phyloP scores from a whole-genome alignment of 192 early-diverging fungal genomes.

The Rhizophagus clarus region DNA sequence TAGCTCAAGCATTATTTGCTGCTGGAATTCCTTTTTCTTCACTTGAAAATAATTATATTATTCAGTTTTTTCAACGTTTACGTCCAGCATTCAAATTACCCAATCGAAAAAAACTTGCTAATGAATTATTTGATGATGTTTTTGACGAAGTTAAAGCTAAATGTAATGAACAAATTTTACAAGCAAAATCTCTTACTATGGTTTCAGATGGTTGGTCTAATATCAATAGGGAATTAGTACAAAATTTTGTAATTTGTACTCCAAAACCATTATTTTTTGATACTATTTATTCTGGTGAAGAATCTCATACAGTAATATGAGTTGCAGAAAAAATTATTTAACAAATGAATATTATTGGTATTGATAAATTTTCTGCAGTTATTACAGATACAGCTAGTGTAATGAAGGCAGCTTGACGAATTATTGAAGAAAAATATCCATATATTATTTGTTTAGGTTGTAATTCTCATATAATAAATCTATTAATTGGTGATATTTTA shows the following conservation, averaged over 20 bases:
- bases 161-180: background rate
- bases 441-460: background rate
- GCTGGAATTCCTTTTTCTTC: background rate
- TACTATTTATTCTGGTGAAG: background rate
- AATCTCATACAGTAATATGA: background rate
- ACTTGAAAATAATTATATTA: background rate
- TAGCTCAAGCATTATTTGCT: background rate
- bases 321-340: background rate
- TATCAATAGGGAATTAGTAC: background rate
- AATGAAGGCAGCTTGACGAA: background rate
- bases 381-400: background rate
- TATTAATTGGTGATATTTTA: constrained; percentile 6
- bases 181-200: background rate
- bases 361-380: background rate
- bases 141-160: background rate
- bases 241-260: background rate
- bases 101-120: background rate
- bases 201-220: constrained; percentile 1
- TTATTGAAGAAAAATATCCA: background rate
- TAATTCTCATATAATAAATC: constrained; percentile 1
- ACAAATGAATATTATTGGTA: background rate
- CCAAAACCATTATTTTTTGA: background rate
- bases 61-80: background rate
- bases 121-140: background rate
- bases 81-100: background rate